Evolutionary conservation across 208 protist species (phyloP).

Genomic region (Leishmania major): DNA sequence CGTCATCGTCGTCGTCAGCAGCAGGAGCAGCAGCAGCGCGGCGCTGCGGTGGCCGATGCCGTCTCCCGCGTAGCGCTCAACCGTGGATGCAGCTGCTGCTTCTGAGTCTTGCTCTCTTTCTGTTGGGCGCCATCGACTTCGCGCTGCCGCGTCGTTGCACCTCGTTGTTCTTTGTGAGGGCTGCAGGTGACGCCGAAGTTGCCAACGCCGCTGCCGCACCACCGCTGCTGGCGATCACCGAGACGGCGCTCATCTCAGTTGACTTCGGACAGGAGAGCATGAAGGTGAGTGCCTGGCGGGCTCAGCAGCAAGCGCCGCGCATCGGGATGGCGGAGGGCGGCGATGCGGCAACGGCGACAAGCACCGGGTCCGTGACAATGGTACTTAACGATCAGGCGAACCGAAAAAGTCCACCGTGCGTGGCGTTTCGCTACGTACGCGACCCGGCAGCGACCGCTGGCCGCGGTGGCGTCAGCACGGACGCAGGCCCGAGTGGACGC

Average conservation of each 20-base stretch:
- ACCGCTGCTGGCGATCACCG: conserved; percentile 20
- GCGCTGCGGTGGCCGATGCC: neutral
- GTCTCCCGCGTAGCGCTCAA: neutral
- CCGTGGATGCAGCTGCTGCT: neutral
- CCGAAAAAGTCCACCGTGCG: conserved; percentile 87
- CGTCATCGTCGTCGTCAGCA: neutral
- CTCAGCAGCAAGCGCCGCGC: conserved; percentile 20
- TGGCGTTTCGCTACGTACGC: conserved; percentile 84
- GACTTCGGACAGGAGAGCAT: conserved; percentile 56
- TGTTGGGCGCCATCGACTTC: neutral
- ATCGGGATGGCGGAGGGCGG: conserved; percentile 3
- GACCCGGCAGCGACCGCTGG: neutral
- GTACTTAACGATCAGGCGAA: conserved; percentile 94
- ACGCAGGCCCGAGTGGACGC: neutral
- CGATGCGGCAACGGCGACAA: conserved; percentile 6
- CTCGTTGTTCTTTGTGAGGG: neutral
- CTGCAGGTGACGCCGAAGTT: neutral
- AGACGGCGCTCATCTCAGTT: conserved; percentile 60
- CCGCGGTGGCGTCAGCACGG: conserved; percentile 2
- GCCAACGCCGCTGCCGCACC: neutral
- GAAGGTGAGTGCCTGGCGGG: conserved; percentile 27
- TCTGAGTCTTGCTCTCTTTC: neutral
- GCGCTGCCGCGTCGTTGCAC: neutral
- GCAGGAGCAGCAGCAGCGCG: neutral
- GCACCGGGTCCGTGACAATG: conserved; percentile 48